phyloP scores from a whole-genome alignment of 768 basidiomycete genomes.

The Termitomyces heimii region DNA sequence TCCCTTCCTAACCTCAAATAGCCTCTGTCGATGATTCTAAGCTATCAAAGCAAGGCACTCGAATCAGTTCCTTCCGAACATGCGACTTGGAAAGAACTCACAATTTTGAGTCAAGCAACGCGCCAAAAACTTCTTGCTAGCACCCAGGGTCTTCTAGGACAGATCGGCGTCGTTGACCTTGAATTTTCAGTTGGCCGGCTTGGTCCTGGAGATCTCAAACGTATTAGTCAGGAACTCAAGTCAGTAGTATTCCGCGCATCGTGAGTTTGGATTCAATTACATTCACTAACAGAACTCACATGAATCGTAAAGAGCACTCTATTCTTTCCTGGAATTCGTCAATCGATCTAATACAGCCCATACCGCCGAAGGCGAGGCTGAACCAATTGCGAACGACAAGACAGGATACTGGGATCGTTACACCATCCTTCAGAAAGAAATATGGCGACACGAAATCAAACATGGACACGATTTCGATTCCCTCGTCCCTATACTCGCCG shows the following conservation, averaged over 20 bases:
- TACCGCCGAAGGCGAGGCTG: conserved; percentile 11
- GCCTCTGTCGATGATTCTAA: conserved; percentile 27
- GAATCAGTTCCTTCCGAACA: conserved; percentile 27
- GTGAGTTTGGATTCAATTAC: conserved; percentile 17
- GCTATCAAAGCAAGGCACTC: conserved; percentile 27
- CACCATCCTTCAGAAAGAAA: conserved; percentile 20
- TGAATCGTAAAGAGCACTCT: conserved; percentile 23
- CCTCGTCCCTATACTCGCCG: conserved; percentile 33
- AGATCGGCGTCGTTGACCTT: conserved; percentile 32
- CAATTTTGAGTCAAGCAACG: conserved; percentile 18
- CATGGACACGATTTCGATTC: conserved; percentile 38
- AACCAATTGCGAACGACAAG: conserved; percentile 7
- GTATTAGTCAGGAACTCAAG: conserved; percentile 31
- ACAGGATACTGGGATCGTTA: conserved; percentile 21
- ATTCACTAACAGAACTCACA: not conserved
- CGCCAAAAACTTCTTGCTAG: conserved; percentile 24
- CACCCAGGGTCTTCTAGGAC: conserved; percentile 25
- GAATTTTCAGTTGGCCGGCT: conserved; percentile 38
- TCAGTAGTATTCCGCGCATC: conserved; percentile 30
- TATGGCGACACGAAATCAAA: conserved; percentile 26
- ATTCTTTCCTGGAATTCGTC: conserved; percentile 33
- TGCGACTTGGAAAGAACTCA: conserved; percentile 23
- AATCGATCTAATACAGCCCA: conserved; percentile 23
- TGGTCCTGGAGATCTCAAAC: conserved; percentile 34
- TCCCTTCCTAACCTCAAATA: conserved; percentile 8